Base-by-base conservation (phyloP, 129 eudicot genomes). In the Pittosporum tobira region DNA sequence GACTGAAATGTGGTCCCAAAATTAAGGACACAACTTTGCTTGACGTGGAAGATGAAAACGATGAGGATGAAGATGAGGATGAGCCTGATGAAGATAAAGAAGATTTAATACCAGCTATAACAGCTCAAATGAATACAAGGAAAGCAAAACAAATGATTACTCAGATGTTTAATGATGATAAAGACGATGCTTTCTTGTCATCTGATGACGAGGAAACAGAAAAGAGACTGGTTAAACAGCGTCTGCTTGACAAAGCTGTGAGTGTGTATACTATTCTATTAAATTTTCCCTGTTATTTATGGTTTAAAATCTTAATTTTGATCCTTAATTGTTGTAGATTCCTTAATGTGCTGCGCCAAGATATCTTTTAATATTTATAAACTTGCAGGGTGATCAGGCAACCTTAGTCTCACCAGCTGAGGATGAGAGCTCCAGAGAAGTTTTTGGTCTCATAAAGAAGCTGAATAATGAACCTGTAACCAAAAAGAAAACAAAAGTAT, bases 161-260 rank as follows among this genome's bases (percentile, higher is more conserved):
- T 46, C 83, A 77, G 63, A 70, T 82, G 88, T 77, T 79, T 52
- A n/a, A n/a, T n/a, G 42, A 51, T 43, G 95, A 85, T 44, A 89
- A 85, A 61, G 85, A 89, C 51, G 97, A 82, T 49, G 78, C 27
- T 59, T 82, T 48, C 47, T 27, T 75, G 59, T 88, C 87, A 68
- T 87, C 94, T 61, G 97, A 79, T 45, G 94, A 84, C 2, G 93
- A 85, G 54, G 97, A 82, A 64, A 77, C 83, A 37, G 85, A 77
- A 40, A 85, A 72, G 66, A 62, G 27, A 60, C 65, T 70, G 30
- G 79, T 65, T 37, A 84, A 65, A 76, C 77, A 80, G 44, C 75
- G 76, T 15, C 48, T 79, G 16, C 82, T 71, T 26, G 73, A 69
- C 64, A 84, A 85, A 79, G 67, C 64, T 50, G 96, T 84, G 59